Conservation (phyloP, 164 flowering plant species). For the Dillenia turbinata region DNA sequence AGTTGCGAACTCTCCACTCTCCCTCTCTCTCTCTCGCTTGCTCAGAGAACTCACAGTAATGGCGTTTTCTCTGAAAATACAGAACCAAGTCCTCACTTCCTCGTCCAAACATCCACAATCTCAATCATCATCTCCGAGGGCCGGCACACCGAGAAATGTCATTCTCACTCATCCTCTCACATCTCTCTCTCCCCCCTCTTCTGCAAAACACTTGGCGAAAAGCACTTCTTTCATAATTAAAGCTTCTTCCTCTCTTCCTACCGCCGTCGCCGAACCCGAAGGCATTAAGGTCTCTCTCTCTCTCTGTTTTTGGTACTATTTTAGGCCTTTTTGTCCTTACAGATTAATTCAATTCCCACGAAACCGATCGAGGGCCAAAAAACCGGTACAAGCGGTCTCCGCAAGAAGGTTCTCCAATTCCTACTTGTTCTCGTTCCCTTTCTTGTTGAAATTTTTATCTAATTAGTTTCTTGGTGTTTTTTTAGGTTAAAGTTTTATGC, state of each 20-base stretch:
- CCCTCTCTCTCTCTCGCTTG: no score
- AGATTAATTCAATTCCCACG: constrained; percentile 73
- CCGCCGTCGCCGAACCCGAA: constrained; percentile 40
- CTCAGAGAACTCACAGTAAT: neutral
- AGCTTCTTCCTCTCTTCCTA: constrained; percentile 44
- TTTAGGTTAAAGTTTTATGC: constrained; percentile 84
- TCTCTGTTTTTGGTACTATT: constrained; percentile 2
- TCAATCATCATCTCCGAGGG: constrained; percentile 2
- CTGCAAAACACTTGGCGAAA: constrained; percentile 7
- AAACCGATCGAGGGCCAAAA: constrained; percentile 93
- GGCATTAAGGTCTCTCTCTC: constrained; percentile 42
- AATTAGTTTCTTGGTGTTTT: constrained; percentile 5
- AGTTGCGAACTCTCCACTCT: no score
- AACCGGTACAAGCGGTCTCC: constrained; percentile 94
- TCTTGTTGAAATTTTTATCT: neutral
- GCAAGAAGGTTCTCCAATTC: constrained; percentile 64
- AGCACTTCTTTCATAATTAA: constrained; percentile 14
- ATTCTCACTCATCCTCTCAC: constrained; percentile 3
- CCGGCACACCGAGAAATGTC: neutral
- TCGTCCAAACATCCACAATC: constrained; percentile 10
- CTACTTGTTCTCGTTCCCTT: neutral
- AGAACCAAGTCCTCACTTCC: constrained; percentile 8
- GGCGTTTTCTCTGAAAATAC: constrained; percentile 17
- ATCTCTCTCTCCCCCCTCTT: constrained; percentile 8
- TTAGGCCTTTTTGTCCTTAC: constrained; percentile 5